A percentile compares a stretch with the other conserved stretches of the same genome.
Evolutionary conservation across 2,329 filamentous ascomycete species (phyloP).

Genomic region (Zymoseptoria crescenta): DNA sequence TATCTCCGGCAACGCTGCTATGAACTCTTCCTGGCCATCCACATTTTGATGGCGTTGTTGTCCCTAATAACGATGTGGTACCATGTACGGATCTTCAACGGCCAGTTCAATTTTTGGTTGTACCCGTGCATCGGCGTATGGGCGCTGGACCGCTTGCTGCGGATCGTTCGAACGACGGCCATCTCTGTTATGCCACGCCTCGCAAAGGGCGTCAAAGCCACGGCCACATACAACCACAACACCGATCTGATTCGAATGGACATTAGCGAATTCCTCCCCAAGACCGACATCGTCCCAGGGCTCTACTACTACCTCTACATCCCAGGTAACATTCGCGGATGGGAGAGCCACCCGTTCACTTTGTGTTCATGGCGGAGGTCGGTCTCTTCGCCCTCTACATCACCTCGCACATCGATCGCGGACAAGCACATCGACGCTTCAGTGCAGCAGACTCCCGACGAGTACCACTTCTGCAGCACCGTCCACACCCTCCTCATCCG

Average conservation of each 20-base stretch:
- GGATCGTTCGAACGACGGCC: conserved; percentile 38
- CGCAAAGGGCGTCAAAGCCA: conserved; percentile 25
- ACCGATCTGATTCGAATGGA: conserved; percentile 44
- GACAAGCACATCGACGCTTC: conserved; percentile 4
- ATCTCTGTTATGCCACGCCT: conserved; percentile 35
- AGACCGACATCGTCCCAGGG: conserved; percentile 35
- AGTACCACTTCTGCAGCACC: neutral
- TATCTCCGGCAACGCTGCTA: conserved; percentile 48
- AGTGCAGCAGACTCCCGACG: conserved; percentile 6
- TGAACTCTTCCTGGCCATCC: conserved; percentile 43
- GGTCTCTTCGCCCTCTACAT: neutral
- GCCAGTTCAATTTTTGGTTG: conserved; percentile 43
- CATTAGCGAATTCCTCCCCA: conserved; percentile 31
- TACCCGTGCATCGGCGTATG: conserved; percentile 46
- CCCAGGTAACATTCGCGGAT: conserved; percentile 37
- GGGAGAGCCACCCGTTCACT: conserved; percentile 48
- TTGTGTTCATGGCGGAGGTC: conserved; percentile 27
- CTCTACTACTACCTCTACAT: conserved; percentile 46
- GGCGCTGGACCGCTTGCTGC: conserved; percentile 43
- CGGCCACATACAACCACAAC: conserved; percentile 36
- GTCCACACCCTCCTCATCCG: conserved; percentile 42
- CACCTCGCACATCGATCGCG: neutral
- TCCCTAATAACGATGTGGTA: conserved; percentile 46
- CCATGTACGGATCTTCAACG: conserved; percentile 47
- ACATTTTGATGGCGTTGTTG: conserved; percentile 47